phyloP scores from a whole-genome alignment of 2,329 filamentous ascomycete genomes.

The Penicillium griseofulvum region DNA sequence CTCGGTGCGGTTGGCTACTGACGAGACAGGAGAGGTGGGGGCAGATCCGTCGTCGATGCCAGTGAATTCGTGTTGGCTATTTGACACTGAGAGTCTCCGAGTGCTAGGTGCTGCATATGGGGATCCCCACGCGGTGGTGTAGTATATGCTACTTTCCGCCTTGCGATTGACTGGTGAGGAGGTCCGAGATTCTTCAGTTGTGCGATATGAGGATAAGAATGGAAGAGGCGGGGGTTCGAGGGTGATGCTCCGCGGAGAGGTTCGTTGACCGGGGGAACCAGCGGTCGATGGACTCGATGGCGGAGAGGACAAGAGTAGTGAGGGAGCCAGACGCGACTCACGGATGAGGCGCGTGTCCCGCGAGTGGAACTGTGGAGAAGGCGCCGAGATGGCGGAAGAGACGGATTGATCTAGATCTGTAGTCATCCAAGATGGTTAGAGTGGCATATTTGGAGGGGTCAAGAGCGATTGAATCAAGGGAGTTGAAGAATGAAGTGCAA shows the following conservation, averaged over 20 bases:
- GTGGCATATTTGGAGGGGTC: constrained; percentile 12
- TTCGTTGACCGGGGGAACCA: constrained; percentile 34
- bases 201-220: constrained; percentile 32
- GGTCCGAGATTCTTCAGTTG: constrained; percentile 36
- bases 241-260: constrained; percentile 27
- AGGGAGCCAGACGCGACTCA: constrained; percentile 32
- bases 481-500: constrained; percentile 5
- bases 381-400: constrained; percentile 40
- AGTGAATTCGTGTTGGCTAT: constrained; percentile 50
- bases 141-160: constrained; percentile 53
- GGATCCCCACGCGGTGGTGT: constrained; percentile 86
- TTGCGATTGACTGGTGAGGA: constrained; percentile 43
- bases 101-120: constrained; percentile 70
- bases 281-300: constrained; percentile 37
- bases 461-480: constrained; percentile 4
- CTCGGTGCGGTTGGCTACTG: constrained; percentile 27
- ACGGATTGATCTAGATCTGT: constrained; percentile 39
- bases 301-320: constrained; percentile 33
- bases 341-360: constrained; percentile 27
- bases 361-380: constrained; percentile 32
- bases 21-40: constrained; percentile 36
- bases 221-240: constrained; percentile 33
- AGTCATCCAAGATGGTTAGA: constrained; percentile 13
- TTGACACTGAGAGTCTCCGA: constrained; percentile 39
- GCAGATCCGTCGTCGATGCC: constrained; percentile 38